phyloP scores from a whole-genome alignment of 305 asterid genomes.

The Rubia occidens region DNA sequence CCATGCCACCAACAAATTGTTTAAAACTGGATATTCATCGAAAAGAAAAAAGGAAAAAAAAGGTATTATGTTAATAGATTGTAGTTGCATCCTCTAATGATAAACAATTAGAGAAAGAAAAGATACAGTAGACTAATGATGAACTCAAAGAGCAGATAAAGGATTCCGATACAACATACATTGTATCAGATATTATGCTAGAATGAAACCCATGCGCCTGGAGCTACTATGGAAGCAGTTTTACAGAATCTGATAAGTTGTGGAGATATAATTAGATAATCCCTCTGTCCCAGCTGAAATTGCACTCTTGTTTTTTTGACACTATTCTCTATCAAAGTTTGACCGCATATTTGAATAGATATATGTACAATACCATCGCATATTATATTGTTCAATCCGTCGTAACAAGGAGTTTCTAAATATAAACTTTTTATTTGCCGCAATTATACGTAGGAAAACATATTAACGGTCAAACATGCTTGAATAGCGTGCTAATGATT shows the following conservation, averaged over 20 bases:
- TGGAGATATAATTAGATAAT: neutral
- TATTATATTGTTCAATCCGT: no score
- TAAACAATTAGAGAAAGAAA: neutral
- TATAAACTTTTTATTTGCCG: no score
- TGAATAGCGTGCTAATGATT: no score
- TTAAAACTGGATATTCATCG: conserved; percentile 50
- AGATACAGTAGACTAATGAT: neutral
- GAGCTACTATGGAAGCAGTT: neutral
- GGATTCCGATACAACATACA: neutral
- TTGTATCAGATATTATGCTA: neutral
- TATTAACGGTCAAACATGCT: no score
- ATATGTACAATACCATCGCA: no score
- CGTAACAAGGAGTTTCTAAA: no score
- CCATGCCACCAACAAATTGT: conserved; percentile 60
- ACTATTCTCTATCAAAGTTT: no score
- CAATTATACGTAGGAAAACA: no score
- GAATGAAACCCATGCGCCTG: neutral
- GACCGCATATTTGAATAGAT: no score
- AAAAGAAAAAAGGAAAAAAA: conserved; percentile 9
- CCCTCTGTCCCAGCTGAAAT: no score
- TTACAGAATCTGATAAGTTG: neutral
- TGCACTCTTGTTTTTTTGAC: no score
- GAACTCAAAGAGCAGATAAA: neutral
- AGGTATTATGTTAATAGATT: conserved; percentile 7
- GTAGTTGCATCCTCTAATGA: neutral